These are phyloP conservation scores for Aspergillus leporis DNA, from an alignment of 495 filamentous ascomycete species.

Conservation along the genomic window DNA sequence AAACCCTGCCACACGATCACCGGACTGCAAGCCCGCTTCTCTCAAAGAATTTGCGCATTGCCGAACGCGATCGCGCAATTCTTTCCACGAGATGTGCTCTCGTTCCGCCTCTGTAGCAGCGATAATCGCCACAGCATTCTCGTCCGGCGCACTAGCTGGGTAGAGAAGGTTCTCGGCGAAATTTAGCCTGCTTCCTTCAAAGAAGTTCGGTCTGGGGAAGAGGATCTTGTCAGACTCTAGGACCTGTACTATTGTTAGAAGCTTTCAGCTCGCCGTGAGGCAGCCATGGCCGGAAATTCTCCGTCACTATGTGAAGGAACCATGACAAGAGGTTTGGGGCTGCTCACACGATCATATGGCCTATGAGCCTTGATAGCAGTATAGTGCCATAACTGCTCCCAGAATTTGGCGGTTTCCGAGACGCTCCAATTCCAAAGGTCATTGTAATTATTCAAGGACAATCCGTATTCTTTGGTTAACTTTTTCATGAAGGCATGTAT, in stretches of 20 bases:
- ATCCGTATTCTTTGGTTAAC: conserved; percentile 65
- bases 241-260: conserved; percentile 52
- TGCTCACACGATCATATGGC: conserved; percentile 59
- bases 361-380: conserved; percentile 69
- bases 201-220: conserved; percentile 87
- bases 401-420: conserved; percentile 71
- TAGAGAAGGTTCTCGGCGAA: conserved; percentile 92
- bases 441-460: conserved; percentile 63
- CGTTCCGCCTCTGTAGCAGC: conserved; percentile 71
- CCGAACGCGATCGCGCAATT: conserved; percentile 75
- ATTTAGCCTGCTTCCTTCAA: conserved; percentile 74
- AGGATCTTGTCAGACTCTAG: conserved; percentile 64
- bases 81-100: conserved; percentile 73
- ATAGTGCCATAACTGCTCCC: conserved; percentile 84
- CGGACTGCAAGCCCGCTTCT: conserved; percentile 59
- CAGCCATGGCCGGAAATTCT: neutral
- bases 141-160: conserved; percentile 59
- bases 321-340: conserved; percentile 7
- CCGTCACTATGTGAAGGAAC: neutral
- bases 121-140: conserved; percentile 64
- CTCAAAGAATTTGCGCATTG: conserved; percentile 70
- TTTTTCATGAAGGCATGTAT: conserved; percentile 70
- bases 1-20: conserved; percentile 80
- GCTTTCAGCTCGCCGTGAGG: neutral
- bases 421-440: conserved; percentile 83